These are phyloP conservation scores for Apophysomyces trapeziformis DNA, from an alignment of 371 early-diverging fungal genomes.

Conservation along the genomic window DNA sequence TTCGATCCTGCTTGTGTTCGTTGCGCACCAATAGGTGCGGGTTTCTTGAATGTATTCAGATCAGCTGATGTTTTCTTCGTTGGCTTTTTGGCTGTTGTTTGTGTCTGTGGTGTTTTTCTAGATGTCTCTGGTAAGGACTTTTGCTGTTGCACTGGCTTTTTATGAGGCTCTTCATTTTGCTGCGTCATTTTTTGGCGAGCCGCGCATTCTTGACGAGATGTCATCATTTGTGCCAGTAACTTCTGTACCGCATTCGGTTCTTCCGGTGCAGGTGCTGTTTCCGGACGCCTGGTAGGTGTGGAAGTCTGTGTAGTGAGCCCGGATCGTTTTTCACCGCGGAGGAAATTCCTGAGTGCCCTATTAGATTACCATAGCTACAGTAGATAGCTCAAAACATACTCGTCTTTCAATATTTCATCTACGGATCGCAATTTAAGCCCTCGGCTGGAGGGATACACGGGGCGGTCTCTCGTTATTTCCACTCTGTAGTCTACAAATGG, in stretches of 20 bases:
- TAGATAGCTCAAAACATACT: constrained; percentile 12
- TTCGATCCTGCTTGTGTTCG: neutral
- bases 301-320: neutral
- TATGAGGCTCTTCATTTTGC: neutral
- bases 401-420: constrained; percentile 17
- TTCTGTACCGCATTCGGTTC: constrained; percentile 7
- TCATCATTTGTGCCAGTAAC: constrained; percentile 7
- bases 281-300: neutral
- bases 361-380: neutral
- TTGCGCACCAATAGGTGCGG: neutral
- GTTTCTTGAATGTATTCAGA: neutral
- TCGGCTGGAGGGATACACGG: constrained; percentile 17
- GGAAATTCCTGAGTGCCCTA: neutral
- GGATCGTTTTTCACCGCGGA: constrained; percentile 1
- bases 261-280: constrained; percentile 6
- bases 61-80: neutral
- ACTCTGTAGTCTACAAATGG: constrained; percentile 16
- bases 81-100: neutral
- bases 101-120: neutral
- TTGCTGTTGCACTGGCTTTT: neutral
- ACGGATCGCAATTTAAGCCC: constrained; percentile 22
- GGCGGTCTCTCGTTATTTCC: constrained; percentile 8
- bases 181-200: neutral
- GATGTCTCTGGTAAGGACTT: neutral
- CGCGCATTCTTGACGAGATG: neutral